Conservation (phyloP, 169 alveolate species). For the Plasmodium vivax region DNA sequence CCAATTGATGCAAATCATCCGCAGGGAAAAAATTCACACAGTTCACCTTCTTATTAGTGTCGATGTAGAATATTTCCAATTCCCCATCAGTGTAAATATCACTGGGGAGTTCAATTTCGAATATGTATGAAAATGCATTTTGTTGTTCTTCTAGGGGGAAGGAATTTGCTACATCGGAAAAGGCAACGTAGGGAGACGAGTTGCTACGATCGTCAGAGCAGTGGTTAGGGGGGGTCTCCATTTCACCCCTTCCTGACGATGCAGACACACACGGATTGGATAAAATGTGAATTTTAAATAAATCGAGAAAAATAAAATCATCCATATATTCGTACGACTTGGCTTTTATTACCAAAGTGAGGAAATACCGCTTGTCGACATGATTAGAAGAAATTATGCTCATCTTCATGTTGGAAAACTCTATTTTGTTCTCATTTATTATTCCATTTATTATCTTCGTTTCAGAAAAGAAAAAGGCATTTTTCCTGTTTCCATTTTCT, state of each 20-base stretch:
- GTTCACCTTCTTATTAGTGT: constrained; percentile 21
- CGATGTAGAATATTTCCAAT: constrained; percentile 37
- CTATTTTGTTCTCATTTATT: constrained; percentile 19
- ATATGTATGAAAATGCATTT: constrained; percentile 20
- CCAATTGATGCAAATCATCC: background rate
- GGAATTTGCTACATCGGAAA: background rate
- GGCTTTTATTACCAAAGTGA: constrained; percentile 12
- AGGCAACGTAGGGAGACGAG: background rate
- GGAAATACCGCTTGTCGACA: constrained; percentile 4
- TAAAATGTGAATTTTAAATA: constrained; percentile 25
- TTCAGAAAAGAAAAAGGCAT: constrained; percentile 46
- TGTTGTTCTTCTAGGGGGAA: constrained; percentile 4
- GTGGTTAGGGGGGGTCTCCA: background rate
- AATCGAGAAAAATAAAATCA: constrained; percentile 34
- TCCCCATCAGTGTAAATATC: constrained; percentile 45
- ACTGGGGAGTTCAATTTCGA: constrained; percentile 18
- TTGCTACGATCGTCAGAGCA: background rate
- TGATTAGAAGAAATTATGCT: constrained; percentile 20
- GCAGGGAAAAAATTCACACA: constrained; percentile 21
- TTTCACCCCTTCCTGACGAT: background rate
- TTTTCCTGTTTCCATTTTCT: constrained; percentile 18
- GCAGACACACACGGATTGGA: constrained; percentile 8
- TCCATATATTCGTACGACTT: constrained; percentile 72
- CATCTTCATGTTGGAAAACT: constrained; percentile 40
- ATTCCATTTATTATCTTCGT: constrained; percentile 33